Percentiles rank a stretch among this genome's conserved stretches.
These are phyloP conservation scores for Pleurotus djamor DNA, from an alignment of 768 basidiomycete species.

Conservation along the genomic window DNA sequence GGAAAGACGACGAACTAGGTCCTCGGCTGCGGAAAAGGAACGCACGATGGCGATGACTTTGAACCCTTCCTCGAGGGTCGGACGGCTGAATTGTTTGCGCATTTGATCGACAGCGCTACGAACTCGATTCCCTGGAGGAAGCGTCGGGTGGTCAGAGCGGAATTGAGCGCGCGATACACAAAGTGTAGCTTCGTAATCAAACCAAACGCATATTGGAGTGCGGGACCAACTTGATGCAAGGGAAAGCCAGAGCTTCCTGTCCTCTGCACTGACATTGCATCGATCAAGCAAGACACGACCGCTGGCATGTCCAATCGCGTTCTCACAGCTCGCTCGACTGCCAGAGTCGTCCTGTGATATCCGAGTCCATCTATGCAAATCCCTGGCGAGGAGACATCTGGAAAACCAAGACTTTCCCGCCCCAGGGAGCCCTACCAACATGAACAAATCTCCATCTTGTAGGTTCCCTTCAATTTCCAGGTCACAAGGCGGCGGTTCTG, in stretches of 20 bases:
- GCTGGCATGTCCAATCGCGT: constrained; percentile 38
- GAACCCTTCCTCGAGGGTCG: constrained; percentile 51
- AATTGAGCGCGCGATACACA: constrained; percentile 55
- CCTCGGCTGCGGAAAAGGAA: constrained; percentile 49
- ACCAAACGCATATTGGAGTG: constrained; percentile 48
- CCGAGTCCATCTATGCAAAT: constrained; percentile 37
- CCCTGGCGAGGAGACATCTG: constrained; percentile 41
- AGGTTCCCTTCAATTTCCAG: constrained; percentile 41
- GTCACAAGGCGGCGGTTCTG: constrained; percentile 47
- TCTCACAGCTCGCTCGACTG: constrained; percentile 46
- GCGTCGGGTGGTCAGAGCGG: constrained; percentile 56
- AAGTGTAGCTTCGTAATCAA: constrained; percentile 48
- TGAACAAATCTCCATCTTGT: constrained; percentile 36
- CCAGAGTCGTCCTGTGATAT: constrained; percentile 60
- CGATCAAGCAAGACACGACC: constrained; percentile 52
- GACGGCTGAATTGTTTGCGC: constrained; percentile 39
- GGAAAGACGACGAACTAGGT: constrained; percentile 42
- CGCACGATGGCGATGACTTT: constrained; percentile 43
- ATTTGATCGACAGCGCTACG: constrained; percentile 56
- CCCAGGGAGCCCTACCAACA: constrained; percentile 62
- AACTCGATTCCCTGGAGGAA: constrained; percentile 53
- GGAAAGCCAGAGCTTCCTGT: constrained; percentile 48
- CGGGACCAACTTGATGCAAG: constrained; percentile 46
- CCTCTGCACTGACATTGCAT: constrained; percentile 47
- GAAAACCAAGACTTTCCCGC: constrained; percentile 61